Evolutionary conservation across 331 rosid species (phyloP).

Genomic region (Malus hybrid): DNA sequence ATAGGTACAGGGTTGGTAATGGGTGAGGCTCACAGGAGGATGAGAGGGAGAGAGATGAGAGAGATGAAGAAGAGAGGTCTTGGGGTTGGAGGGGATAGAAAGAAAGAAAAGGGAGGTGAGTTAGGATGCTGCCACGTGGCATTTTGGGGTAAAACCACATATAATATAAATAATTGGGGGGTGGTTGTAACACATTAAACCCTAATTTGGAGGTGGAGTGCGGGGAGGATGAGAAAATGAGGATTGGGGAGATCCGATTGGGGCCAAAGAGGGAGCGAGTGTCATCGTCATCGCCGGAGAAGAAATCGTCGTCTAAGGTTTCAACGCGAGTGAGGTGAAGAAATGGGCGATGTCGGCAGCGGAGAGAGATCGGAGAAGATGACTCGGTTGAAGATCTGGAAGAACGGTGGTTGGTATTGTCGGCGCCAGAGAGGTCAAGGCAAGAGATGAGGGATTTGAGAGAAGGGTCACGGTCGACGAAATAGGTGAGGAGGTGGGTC

Average conservation of each 20-base stretch:
- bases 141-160: no score
- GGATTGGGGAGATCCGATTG: conserved; percentile 17
- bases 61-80: no score
- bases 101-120: no score
- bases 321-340: conserved; percentile 86
- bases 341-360: conserved; percentile 64
- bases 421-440: conserved; percentile 48
- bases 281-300: conserved; percentile 17
- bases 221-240: conserved; percentile 17
- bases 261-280: conserved; percentile 53
- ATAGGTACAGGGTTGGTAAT: no score
- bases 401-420: conserved; percentile 3
- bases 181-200: conserved; percentile 24
- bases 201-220: conserved; percentile 35
- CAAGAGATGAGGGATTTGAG: conserved; percentile 22
- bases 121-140: no score
- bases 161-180: no score
- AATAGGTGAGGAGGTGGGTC: conserved; percentile 55
- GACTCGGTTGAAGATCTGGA: conserved; percentile 9
- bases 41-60: no score
- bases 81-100: no score
- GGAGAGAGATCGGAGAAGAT: conserved; percentile 22
- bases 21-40: no score
- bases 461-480: conserved; percentile 85
- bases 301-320: conserved; percentile 79